phyloP scores from a whole-genome alignment of 495 filamentous ascomycete genomes.

The Penicillium dipodomyicola region DNA sequence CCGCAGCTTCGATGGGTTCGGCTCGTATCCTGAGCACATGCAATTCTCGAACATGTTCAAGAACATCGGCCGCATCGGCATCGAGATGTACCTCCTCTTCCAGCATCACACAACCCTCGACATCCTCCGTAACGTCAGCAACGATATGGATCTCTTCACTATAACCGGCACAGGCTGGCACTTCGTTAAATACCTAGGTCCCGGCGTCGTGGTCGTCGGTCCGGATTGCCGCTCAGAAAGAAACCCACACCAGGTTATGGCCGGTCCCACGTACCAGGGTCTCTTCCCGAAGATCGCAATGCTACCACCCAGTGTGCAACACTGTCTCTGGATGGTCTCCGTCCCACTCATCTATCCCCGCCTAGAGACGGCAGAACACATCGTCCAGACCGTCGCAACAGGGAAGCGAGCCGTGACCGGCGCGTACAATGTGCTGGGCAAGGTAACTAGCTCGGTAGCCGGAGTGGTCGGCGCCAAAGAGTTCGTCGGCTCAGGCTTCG shows the following conservation, averaged over 20 bases:
- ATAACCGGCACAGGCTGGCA: constrained; percentile 97
- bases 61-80: constrained; percentile 94
- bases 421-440: constrained; percentile 90
- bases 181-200: constrained; percentile 94
- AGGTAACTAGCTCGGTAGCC: constrained; percentile 88
- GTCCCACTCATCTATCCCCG: constrained; percentile 90
- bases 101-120: constrained; percentile 97
- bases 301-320: constrained; percentile 89
- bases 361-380: constrained; percentile 82
- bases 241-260: constrained; percentile 87
- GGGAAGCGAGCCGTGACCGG: constrained; percentile 95
- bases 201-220: constrained; percentile 84
- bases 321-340: constrained; percentile 92
- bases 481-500: constrained; percentile 86
- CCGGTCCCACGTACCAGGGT: constrained; percentile 94
- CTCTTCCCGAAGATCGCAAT: constrained; percentile 93
- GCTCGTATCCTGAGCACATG: constrained; percentile 97
- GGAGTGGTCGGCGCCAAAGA: constrained; percentile 93
- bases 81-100: constrained; percentile 98
- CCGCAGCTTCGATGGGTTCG: constrained; percentile 90
- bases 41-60: constrained; percentile 96
- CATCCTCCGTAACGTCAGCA: constrained; percentile 79
- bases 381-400: constrained; percentile 87
- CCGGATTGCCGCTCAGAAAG: constrained; percentile 89
- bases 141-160: constrained; percentile 90